Base-by-base conservation (phyloP, 495 filamentous ascomycete species). In the Trichocladium antarcticum region DNA sequence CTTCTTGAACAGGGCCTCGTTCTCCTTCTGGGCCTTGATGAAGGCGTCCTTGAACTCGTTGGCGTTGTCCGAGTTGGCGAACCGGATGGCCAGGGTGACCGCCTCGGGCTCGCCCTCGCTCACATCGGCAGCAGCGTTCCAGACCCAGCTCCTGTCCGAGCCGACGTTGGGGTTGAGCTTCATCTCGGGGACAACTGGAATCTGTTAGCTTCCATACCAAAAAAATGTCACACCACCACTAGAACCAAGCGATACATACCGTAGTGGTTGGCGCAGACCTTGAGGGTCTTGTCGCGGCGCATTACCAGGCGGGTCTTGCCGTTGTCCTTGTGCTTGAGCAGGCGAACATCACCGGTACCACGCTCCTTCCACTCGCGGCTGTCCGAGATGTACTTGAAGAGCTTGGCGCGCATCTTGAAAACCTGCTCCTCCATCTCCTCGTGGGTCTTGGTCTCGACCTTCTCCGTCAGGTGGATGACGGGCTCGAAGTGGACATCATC, bases 261-360 rank as follows among this genome's bases (percentile, higher is more conserved):
- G 70, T 99, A 99, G 76, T 99, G 93, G 74, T 99, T 99, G 63
- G 93, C 93, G 82, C 93, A 99, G 70, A 97, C 92, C 76, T 99
- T 99, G 72, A 95, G 80, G 55, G 93, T 97, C 84, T 96, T 95
- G 73, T 99, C 93, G 63, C 93, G 77, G 68, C 93, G 83, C 93
- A 99, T 99, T 58, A 99, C 92, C 54, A 99, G 75, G 51, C 93
- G 80, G 46, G 88, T 95, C 83, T 97, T 99, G 66, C 83, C 82
- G 68, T 94, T 97, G 73, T 97, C 92, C 77, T 84, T 85, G 74
- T 99, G 93, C 80, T 96, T 99, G 61, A 99, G 74, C 62, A 99
- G 73, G 62, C 89, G 79, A 51, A 99, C 89, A 60, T 96, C 89
- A 57, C 93, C 93, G 47, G 92, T 97, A 44, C 93, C 93, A 63